Evolutionary conservation across 306 rosid genomes (phyloP).

Genomic region (Vicia sativa): DNA sequence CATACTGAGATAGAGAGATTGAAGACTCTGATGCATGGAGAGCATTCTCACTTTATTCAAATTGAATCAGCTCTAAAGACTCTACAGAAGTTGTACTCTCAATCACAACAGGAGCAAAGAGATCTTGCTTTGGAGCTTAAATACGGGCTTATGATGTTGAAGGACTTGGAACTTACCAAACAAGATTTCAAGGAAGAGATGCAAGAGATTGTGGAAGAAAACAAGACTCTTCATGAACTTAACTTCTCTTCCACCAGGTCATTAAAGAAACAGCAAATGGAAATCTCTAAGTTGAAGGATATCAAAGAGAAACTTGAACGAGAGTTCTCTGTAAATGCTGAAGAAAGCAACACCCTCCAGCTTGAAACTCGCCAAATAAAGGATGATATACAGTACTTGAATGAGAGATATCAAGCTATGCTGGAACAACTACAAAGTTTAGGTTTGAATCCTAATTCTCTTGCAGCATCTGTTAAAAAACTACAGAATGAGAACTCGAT

Average conservation of each 20-base stretch:
- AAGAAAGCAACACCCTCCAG: slow-evolving; percentile 65
- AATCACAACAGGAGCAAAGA: slow-evolving; percentile 88
- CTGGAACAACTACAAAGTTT: slow-evolving; percentile 66
- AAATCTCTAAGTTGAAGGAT: slow-evolving; percentile 75
- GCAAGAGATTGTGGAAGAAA: slow-evolving; percentile 61
- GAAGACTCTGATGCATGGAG: slow-evolving; percentile 70
- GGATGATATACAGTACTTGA: slow-evolving; percentile 65
- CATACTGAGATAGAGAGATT: slow-evolving; percentile 69
- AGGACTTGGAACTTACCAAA: slow-evolving; percentile 65
- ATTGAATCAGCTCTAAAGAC: slow-evolving; percentile 70
- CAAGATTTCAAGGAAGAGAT: slow-evolving; percentile 66
- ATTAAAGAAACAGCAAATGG: slow-evolving; percentile 62
- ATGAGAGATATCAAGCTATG: slow-evolving; percentile 65
- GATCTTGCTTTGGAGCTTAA: slow-evolving; percentile 77
- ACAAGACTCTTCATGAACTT: slow-evolving; percentile 60
- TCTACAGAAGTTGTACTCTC: slow-evolving; percentile 66
- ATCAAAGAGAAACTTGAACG: slow-evolving; percentile 83
- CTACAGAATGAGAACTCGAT: slow-evolving; percentile 69
- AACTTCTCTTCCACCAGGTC: slow-evolving; percentile 54
- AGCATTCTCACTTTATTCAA: slow-evolving; percentile 73
- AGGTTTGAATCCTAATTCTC: slow-evolving; percentile 68
- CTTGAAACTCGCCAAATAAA: slow-evolving; percentile 60
- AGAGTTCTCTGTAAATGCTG: slow-evolving; percentile 57
- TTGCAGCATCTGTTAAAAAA: slow-evolving; percentile 67
- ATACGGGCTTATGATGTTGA: slow-evolving; percentile 73